These are phyloP conservation scores for Trametes cingulata DNA, from an alignment of 768 basidiomycete species.

Conservation along the genomic window DNA sequence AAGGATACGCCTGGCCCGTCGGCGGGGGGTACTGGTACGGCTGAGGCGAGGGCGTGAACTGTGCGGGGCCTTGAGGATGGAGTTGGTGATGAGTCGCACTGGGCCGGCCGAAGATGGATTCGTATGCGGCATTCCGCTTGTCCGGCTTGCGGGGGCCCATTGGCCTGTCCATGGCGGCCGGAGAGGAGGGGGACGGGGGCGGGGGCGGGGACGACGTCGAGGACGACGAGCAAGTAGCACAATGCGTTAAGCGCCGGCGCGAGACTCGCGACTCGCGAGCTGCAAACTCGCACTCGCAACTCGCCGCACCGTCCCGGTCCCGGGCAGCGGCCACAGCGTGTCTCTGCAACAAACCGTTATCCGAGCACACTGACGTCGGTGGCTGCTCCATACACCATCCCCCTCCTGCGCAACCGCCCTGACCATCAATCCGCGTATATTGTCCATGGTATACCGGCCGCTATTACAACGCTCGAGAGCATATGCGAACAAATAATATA, in stretches of 20 bases:
- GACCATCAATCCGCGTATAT: neutral
- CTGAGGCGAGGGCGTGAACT: constrained; percentile 36
- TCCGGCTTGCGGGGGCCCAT: constrained; percentile 63
- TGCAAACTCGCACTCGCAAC: neutral
- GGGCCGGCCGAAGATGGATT: constrained; percentile 85
- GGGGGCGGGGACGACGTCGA: constrained; percentile 8
- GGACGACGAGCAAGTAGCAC: constrained; percentile 17
- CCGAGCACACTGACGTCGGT: constrained; percentile 11
- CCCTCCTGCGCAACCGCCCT: neutral
- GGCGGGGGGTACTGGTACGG: constrained; percentile 41
- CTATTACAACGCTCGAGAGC: constrained; percentile 7
- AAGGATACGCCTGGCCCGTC: constrained; percentile 28
- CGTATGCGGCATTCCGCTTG: constrained; percentile 81
- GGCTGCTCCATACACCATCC: constrained; percentile 7
- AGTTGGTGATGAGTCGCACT: constrained; percentile 53
- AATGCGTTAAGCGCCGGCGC: constrained; percentile 17
- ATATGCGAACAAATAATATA: constrained; percentile 23
- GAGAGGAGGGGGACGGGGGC: neutral
- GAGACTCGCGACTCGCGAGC: neutral
- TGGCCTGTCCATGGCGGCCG: constrained; percentile 48
- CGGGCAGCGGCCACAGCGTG: neutral
- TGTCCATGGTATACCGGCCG: constrained; percentile 16
- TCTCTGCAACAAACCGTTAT: neutral
- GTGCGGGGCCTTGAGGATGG: constrained; percentile 28
- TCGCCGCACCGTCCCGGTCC: neutral